A percentile compares a stretch with the other conserved stretches of the same genome.
Evolutionary conservation across 805 yeast genomes (phyloP).

Genomic region (Kodamaea nitidulidarum): DNA sequence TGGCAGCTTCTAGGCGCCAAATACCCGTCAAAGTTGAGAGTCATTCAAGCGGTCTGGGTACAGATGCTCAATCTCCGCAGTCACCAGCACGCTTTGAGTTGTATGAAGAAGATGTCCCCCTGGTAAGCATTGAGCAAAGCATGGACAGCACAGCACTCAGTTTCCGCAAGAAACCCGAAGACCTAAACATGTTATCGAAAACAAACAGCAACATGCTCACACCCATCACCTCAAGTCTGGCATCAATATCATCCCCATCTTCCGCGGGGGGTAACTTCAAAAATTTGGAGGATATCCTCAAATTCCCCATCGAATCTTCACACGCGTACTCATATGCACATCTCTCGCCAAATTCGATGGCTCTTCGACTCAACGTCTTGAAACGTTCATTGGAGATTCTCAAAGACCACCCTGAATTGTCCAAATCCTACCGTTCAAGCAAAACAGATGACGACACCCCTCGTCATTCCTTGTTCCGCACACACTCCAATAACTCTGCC

Average conservation of each 20-base stretch:
- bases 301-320: slow-evolving; percentile 73
- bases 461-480: slow-evolving; percentile 8
- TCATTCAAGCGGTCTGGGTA: background rate
- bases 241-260: background rate
- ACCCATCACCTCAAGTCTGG: slow-evolving; percentile 5
- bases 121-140: background rate
- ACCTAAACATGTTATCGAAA: background rate
- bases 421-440: slow-evolving; percentile 21
- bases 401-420: slow-evolving; percentile 55
- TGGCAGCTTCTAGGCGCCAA: slow-evolving; percentile 6
- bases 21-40: background rate
- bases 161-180: background rate
- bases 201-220: slow-evolving; percentile 6
- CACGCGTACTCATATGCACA: slow-evolving; percentile 85
- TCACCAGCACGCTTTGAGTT: slow-evolving; percentile 9
- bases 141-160: background rate
- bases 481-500: slow-evolving; percentile 10
- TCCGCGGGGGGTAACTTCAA: slow-evolving; percentile 9
- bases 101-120: slow-evolving; percentile 8
- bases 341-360: slow-evolving; percentile 73
- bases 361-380: slow-evolving; percentile 68
- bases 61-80: slow-evolving; percentile 4
- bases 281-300: slow-evolving; percentile 40
- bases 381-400: slow-evolving; percentile 74
- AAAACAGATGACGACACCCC: slow-evolving; percentile 9